Conservation (phyloP, 108 stramenopile genomes). For the Nannochloropsis gaditana region DNA sequence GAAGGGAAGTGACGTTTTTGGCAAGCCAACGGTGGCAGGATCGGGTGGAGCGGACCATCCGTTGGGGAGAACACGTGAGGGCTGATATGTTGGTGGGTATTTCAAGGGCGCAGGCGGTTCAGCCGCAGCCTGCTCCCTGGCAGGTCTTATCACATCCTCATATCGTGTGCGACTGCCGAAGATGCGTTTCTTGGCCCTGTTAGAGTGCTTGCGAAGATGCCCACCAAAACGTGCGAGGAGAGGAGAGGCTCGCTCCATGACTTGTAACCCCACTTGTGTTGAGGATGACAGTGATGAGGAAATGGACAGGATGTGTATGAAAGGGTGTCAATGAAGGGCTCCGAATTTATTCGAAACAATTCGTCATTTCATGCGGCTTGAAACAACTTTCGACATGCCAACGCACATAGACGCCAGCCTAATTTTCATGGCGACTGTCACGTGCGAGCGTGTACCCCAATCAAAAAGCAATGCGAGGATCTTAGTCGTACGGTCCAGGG, state of each 20-base stretch:
- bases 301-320: no score
- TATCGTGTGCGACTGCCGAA: not conserved
- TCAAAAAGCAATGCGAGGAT: no score
- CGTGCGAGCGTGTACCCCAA: no score
- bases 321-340: no score
- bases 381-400: no score
- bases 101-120: not conserved
- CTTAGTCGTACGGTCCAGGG: no score
- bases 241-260: not conserved
- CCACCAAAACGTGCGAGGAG: not conserved
- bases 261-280: no score
- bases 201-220: constrained; percentile 12
- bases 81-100: not conserved
- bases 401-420: no score
- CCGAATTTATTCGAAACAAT: no score
- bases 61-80: not conserved
- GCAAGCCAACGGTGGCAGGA: not conserved
- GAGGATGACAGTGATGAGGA: no score
- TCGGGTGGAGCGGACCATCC: constrained; percentile 16
- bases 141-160: not conserved
- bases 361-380: no score
- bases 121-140: not conserved
- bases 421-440: no score
- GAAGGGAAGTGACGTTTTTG: constrained; percentile 23
- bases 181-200: constrained; percentile 10